phyloP scores from a whole-genome alignment of 2,329 filamentous ascomycete species.

The Penicillium brevicompactum region DNA sequence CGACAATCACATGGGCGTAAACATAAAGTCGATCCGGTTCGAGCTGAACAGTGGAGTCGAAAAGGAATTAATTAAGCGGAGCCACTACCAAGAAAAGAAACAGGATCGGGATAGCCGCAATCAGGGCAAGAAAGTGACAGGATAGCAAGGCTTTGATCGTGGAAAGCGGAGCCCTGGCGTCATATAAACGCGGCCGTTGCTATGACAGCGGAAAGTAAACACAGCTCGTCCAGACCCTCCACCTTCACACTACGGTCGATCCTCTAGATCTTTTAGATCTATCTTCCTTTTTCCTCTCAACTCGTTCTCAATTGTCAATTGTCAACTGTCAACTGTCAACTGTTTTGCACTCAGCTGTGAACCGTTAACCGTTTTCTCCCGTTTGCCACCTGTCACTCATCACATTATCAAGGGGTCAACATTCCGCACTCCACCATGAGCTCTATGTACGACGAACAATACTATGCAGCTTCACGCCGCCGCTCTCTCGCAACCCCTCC shows the following conservation, averaged over 20 bases:
- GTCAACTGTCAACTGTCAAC: too few species aligned
- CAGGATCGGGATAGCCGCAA: constrained; percentile 15
- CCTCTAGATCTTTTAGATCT: constrained; percentile 21
- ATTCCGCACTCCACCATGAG: constrained; percentile 33
- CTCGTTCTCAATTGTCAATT: background rate
- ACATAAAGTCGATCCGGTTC: constrained; percentile 5
- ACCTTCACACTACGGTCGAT: constrained; percentile 15
- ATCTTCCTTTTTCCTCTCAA: constrained; percentile 8
- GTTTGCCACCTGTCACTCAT: background rate
- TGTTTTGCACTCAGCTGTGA: too few species aligned
- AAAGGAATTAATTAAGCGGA: constrained; percentile 16
- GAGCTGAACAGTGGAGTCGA: constrained; percentile 28
- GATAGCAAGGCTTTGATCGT: constrained; percentile 11
- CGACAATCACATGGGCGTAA: constrained; percentile 5
- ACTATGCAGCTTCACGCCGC: constrained; percentile 59
- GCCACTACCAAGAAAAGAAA: constrained; percentile 16
- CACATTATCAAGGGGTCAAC: constrained; percentile 17
- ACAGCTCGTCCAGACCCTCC: constrained; percentile 28
- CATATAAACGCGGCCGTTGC: constrained; percentile 33
- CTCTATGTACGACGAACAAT: constrained; percentile 46
- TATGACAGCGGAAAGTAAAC: constrained; percentile 42
- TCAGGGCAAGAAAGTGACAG: constrained; percentile 17
- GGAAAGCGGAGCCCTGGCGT: constrained; percentile 24
- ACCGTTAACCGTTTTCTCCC: background rate
- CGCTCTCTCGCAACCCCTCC: constrained; percentile 53